Evolutionary conservation across 2,329 filamentous ascomycete genomes (phyloP).

Genomic region (Diplodia corticola): DNA sequence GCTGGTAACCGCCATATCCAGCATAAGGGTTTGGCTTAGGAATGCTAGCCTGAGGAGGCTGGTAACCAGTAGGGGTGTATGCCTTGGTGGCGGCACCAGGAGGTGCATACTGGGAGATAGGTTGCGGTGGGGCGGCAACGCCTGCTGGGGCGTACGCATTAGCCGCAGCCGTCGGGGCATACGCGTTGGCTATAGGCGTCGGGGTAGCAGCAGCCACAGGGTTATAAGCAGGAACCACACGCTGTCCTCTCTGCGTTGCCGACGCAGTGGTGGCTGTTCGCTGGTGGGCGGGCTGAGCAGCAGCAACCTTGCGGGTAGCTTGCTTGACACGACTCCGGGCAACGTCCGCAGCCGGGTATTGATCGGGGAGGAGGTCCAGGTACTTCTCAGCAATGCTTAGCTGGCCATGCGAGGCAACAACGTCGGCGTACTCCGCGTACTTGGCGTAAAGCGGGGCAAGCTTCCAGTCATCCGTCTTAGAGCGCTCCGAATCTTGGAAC

Average conservation of each 20-base stretch:
- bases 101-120: constrained; percentile 38
- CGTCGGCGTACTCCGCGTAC: constrained; percentile 95
- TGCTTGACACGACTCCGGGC: constrained; percentile 82
- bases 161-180: constrained; percentile 37
- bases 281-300: constrained; percentile 44
- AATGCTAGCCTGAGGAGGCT: constrained; percentile 38
- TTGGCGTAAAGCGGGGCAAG: constrained; percentile 85
- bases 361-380: constrained; percentile 77
- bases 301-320: constrained; percentile 66
- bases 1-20: constrained; percentile 43
- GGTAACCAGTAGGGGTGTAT: constrained; percentile 57
- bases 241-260: constrained; percentile 35
- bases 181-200: constrained; percentile 28
- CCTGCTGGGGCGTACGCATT: constrained; percentile 39
- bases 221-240: constrained; percentile 40
- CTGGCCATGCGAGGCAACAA: constrained; percentile 86
- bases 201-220: constrained; percentile 29
- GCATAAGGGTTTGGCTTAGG: constrained; percentile 38
- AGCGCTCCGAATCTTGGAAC: constrained; percentile 77
- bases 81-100: constrained; percentile 39
- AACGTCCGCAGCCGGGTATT: constrained; percentile 84
- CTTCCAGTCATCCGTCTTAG: constrained; percentile 79
- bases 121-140: constrained; percentile 30
- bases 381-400: constrained; percentile 87
- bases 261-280: constrained; percentile 42